Percentiles rank a stretch among this genome's conserved stretches.
phyloP scores from a whole-genome alignment of 2,329 filamentous ascomycete species.

The Fusarium equiseti region DNA sequence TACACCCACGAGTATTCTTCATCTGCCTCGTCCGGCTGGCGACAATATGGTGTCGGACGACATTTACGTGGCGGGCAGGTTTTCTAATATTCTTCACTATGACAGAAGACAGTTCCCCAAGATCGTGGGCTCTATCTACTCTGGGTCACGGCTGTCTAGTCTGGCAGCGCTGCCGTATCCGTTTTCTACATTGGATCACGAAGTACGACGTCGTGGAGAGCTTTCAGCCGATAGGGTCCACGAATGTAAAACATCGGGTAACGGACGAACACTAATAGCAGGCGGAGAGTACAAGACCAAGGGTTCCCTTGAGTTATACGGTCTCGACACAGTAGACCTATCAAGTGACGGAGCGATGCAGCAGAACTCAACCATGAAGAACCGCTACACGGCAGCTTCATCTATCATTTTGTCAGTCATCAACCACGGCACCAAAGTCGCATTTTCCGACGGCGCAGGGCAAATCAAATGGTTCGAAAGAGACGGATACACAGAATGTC shows the following conservation, averaged over 20 bases:
- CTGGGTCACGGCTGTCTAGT: constrained; percentile 82
- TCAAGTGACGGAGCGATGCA: constrained; percentile 44
- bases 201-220: constrained; percentile 66
- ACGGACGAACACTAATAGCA: constrained; percentile 78
- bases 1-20: constrained; percentile 84
- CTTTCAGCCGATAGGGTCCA: constrained; percentile 67
- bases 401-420: constrained; percentile 86
- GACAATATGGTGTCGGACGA: constrained; percentile 73
- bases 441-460: constrained; percentile 86
- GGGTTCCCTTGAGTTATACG: constrained; percentile 90
- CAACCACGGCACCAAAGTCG: constrained; percentile 84
- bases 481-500: constrained; percentile 76
- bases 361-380: constrained; percentile 71
- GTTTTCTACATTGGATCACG: constrained; percentile 72
- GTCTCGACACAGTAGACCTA: constrained; percentile 58
- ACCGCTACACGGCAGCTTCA: constrained; percentile 83
- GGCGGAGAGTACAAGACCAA: constrained; percentile 93
- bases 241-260: constrained; percentile 63
- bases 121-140: constrained; percentile 83
- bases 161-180: constrained; percentile 77
- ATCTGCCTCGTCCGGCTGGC: constrained; percentile 71
- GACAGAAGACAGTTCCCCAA: constrained; percentile 87
- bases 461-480: constrained; percentile 91
- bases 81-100: constrained; percentile 89
- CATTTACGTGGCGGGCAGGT: constrained; percentile 90